Evolutionary conservation across 2,329 filamentous ascomycete species (phyloP), one percentile per base, ranked within the genome.

Genomic region (Dactylonectria macrodidyma): DNA sequence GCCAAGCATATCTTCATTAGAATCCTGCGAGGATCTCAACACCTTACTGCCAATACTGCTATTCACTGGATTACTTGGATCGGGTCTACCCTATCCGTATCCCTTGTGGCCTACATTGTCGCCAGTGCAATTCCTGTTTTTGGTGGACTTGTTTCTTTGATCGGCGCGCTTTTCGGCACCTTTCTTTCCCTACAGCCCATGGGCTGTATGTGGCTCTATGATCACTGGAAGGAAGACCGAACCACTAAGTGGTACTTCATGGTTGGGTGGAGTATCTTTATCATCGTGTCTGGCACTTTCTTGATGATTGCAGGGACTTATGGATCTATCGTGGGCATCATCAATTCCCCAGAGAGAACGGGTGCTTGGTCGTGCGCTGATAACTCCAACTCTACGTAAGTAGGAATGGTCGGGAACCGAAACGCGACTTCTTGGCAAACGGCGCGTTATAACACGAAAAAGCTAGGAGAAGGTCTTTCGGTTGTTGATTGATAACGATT

Each of bases 261-360:
- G 61, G 69, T 70, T 16, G 30, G 33, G 5, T 72, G 66, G 68
- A 38, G 69, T 24, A 24, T 65, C 1, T 71, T 73, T 54, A 54
- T 73, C 6, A 70, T 73, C 1, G 14, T 62, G 1, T 59, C 66
- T 2, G 75, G 75, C 5, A 71, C 71, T 0, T 86, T 85, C 65
- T 67, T 85, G 9, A 85, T 81, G 77, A 71, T 85, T 52, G 81
- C 77, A 4, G 84, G 83, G 1, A 85, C 83, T 0, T 86, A 85
- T 56, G 83, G 82, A 0, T 82, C 82, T 0, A 73, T 86, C 6
- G 74, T 83, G 8, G 77, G 72, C 3, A 74, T 75, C 38, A 79
- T 72, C 8, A 75, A 81, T 7, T 74, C 75, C 1, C 73, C 73
- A 4, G 80, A 78, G 1, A 81, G 81, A 0, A 80, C 81, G 1